Evolutionary conservation across 352 stramenopile genomes (phyloP).

Genomic region (Globisporangium cylindrosporum): DNA sequence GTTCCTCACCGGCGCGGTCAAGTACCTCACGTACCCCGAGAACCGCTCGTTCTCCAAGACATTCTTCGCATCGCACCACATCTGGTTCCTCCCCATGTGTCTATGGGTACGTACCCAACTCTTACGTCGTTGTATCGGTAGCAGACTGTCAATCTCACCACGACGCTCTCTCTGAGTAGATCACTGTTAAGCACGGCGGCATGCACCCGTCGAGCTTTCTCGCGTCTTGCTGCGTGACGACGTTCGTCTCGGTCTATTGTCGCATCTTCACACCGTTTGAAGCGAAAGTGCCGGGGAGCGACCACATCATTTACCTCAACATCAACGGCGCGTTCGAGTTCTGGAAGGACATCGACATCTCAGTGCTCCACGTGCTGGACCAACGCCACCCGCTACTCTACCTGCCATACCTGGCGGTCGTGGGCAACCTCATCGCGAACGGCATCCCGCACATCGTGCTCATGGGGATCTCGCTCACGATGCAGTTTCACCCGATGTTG

Average conservation of each 20-base stretch:
- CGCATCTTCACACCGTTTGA: conserved; percentile 65
- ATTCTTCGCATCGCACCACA: conserved; percentile 79
- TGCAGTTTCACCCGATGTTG: conserved; percentile 51
- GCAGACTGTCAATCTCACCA: background rate
- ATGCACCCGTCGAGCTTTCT: conserved; percentile 76
- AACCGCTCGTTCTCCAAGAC: conserved; percentile 79
- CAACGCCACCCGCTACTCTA: conserved; percentile 65
- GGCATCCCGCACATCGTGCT: conserved; percentile 68
- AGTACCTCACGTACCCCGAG: conserved; percentile 87
- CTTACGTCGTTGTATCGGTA: background rate
- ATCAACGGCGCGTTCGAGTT: conserved; percentile 83
- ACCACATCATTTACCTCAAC: conserved; percentile 80
- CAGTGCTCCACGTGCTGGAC: conserved; percentile 71
- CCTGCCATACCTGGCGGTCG: conserved; percentile 61
- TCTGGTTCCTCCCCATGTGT: conserved; percentile 83
- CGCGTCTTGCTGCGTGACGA: conserved; percentile 52
- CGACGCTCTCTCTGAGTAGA: conserved; percentile 22
- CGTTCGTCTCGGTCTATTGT: conserved; percentile 57
- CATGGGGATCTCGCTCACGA: conserved; percentile 49
- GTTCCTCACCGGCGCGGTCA: conserved; percentile 88
- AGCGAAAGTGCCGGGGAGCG: conserved; percentile 49
- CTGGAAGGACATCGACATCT: conserved; percentile 78
- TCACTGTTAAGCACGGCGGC: conserved; percentile 60
- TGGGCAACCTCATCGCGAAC: conserved; percentile 69
- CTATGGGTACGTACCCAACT: conserved; percentile 47